phyloP scores from a whole-genome alignment of 441 rosid species.

The Arabidopsis hybrid region DNA sequence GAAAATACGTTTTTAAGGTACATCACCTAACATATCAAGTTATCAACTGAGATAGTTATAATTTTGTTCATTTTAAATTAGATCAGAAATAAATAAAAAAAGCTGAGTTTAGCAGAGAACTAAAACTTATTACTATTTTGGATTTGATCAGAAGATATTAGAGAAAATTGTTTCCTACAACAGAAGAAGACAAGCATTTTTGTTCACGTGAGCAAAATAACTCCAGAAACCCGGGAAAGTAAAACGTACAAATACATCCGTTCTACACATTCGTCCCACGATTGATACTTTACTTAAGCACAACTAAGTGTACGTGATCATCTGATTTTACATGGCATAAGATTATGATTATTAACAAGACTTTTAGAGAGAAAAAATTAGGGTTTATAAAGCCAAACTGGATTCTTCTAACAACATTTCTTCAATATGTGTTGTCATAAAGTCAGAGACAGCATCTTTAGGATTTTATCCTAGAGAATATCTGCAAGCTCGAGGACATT shows the following conservation, averaged over 20 bases:
- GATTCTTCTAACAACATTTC: neutral
- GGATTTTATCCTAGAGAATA: neutral
- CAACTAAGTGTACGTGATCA: neutral
- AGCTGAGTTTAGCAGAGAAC: neutral
- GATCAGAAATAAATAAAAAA: neutral
- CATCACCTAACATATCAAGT: neutral
- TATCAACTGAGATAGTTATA: neutral
- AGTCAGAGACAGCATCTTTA: neutral
- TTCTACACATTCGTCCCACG: neutral
- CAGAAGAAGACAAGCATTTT: slow-evolving; percentile 33
- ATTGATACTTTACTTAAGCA: neutral
- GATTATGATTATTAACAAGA: neutral
- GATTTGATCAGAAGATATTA: slow-evolving; percentile 16
- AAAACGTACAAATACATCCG: slow-evolving; percentile 29
- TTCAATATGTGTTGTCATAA: neutral
- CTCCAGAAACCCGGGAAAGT: slow-evolving; percentile 43
- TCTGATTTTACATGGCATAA: neutral
- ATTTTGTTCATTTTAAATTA: neutral
- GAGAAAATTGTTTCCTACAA: neutral
- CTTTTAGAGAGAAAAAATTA: neutral
- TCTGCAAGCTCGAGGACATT: neutral
- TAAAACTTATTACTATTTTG: neutral
- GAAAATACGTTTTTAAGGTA: neutral
- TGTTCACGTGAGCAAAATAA: slow-evolving; percentile 42
- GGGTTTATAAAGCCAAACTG: neutral